phyloP scores from a whole-genome alignment of 2,329 filamentous ascomycete species.

The Diaporthe eres region DNA sequence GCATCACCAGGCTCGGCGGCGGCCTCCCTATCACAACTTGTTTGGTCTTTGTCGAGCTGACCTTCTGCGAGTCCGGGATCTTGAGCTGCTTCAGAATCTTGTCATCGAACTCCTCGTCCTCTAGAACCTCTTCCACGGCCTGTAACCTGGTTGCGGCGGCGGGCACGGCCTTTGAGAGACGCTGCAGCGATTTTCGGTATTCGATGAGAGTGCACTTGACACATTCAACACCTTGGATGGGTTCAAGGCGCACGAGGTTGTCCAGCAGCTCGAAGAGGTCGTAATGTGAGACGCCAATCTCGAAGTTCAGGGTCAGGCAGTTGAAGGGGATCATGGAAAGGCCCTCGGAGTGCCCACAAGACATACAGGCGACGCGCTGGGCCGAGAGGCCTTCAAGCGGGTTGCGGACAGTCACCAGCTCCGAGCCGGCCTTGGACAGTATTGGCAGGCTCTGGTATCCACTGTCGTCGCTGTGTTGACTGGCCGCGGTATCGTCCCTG shows the following conservation, averaged over 20 bases:
- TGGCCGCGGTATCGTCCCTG: slow-evolving; percentile 60
- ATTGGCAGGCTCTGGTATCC: slow-evolving; percentile 66
- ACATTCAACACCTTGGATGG: slow-evolving; percentile 91
- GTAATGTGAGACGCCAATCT: slow-evolving; percentile 71
- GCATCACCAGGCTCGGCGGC: slow-evolving; percentile 84
- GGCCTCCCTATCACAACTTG: slow-evolving; percentile 88
- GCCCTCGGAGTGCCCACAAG: slow-evolving; percentile 89
- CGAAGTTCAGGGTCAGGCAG: slow-evolving; percentile 88
- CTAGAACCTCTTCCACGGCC: slow-evolving; percentile 78
- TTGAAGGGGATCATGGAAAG: slow-evolving; percentile 94
- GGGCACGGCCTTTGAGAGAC: slow-evolving; percentile 66
- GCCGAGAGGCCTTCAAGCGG: slow-evolving; percentile 90
- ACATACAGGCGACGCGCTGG: slow-evolving; percentile 88
- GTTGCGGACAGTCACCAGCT: slow-evolving; percentile 68
- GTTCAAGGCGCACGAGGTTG: slow-evolving; percentile 86
- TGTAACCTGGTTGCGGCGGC: slow-evolving; percentile 70
- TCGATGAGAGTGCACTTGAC: slow-evolving; percentile 87
- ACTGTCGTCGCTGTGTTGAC: slow-evolving; percentile 69
- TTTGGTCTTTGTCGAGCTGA: slow-evolving; percentile 87
- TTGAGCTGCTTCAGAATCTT: slow-evolving; percentile 76
- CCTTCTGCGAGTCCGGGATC: slow-evolving; percentile 76
- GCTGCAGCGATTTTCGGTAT: slow-evolving; percentile 62
- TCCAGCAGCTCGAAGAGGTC: slow-evolving; percentile 85
- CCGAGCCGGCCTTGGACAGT: slow-evolving; percentile 53
- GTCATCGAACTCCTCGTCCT: slow-evolving; percentile 85